Evolutionary conservation across 2,329 filamentous ascomycete species (phyloP).

Genomic region (Trichophyton verrucosum): DNA sequence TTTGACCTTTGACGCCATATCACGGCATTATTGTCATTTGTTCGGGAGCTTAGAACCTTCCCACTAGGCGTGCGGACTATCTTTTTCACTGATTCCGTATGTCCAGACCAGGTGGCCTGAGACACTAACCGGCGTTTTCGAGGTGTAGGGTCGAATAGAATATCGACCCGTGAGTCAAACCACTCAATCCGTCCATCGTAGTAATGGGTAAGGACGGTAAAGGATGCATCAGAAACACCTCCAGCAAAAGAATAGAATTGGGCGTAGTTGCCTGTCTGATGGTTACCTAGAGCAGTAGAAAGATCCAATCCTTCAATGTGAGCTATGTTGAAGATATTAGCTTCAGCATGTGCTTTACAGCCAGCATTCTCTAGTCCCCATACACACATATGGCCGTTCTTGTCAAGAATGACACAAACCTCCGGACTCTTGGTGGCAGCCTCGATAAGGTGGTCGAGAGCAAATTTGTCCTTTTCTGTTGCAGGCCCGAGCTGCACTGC

Average conservation of each 20-base stretch:
- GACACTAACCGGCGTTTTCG: slow-evolving; percentile 47
- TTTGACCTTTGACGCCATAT: slow-evolving; percentile 62
- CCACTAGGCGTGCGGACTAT: slow-evolving; percentile 78
- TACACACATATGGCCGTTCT: slow-evolving; percentile 73
- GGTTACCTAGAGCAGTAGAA: slow-evolving; percentile 22
- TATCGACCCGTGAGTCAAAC: slow-evolving; percentile 64
- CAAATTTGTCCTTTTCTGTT: slow-evolving; percentile 52
- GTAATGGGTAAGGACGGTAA: slow-evolving; percentile 67
- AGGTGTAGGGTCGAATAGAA: slow-evolving; percentile 62
- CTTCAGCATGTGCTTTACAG: slow-evolving; percentile 51
- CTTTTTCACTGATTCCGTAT: slow-evolving; percentile 68
- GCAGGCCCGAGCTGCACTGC: slow-evolving; percentile 52
- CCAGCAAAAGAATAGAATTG: slow-evolving; percentile 65
- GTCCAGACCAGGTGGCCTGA: slow-evolving; percentile 67
- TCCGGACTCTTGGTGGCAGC: slow-evolving; percentile 77
- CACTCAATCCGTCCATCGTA: slow-evolving; percentile 77
- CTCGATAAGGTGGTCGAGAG: slow-evolving; percentile 72
- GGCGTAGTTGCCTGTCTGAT: slow-evolving; percentile 42
- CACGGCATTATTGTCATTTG: slow-evolving; percentile 63
- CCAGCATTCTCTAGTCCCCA: slow-evolving; percentile 86
- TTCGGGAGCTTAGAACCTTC: slow-evolving; percentile 67
- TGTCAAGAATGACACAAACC: slow-evolving; percentile 74
- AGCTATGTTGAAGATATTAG: slow-evolving; percentile 73
- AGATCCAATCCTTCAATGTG: slow-evolving; percentile 53
- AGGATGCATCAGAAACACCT: slow-evolving; percentile 44